phyloP scores from a whole-genome alignment of 2,329 filamentous ascomycete genomes.

The Fusarium coffeatum region DNA sequence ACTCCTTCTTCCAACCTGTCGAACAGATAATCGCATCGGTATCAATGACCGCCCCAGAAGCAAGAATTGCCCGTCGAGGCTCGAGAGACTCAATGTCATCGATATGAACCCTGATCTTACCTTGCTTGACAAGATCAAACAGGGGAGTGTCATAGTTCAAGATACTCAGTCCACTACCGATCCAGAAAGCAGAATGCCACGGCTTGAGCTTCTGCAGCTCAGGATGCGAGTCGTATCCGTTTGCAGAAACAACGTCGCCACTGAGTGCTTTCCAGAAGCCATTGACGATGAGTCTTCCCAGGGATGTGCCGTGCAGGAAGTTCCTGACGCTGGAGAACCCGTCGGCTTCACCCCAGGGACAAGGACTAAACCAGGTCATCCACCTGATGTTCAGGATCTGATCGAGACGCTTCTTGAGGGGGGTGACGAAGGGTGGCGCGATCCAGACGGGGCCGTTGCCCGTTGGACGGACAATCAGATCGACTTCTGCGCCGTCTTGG shows the following conservation, averaged over 20 bases:
- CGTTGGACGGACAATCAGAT: constrained; percentile 61
- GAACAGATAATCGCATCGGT: constrained; percentile 62
- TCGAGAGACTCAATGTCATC: constrained; percentile 59
- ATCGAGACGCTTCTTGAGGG: constrained; percentile 69
- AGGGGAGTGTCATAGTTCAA: constrained; percentile 64
- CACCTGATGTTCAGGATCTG: constrained; percentile 64
- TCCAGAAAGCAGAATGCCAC: constrained; percentile 58
- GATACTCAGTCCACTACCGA: constrained; percentile 63
- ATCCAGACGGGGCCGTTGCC: constrained; percentile 68
- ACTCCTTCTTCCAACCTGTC: constrained; percentile 64
- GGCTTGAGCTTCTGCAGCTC: constrained; percentile 56
- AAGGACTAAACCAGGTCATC: constrained; percentile 74
- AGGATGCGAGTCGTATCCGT: constrained; percentile 58
- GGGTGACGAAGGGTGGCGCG: constrained; percentile 68
- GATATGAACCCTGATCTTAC: constrained; percentile 60
- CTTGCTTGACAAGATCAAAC: constrained; percentile 62
- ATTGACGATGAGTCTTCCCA: constrained; percentile 61
- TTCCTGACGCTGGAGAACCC: constrained; percentile 60
- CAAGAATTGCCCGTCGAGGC: constrained; percentile 55
- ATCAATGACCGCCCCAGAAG: constrained; percentile 54
- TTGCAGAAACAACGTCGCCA: constrained; percentile 59
- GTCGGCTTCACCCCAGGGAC: constrained; percentile 69
- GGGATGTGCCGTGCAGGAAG: constrained; percentile 62
- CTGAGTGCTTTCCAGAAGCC: constrained; percentile 62
- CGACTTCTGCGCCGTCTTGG: constrained; percentile 58